Conservation (phyloP, 202 grass and related monocot species). For the Bolboschoenoplectus hybrid region DNA sequence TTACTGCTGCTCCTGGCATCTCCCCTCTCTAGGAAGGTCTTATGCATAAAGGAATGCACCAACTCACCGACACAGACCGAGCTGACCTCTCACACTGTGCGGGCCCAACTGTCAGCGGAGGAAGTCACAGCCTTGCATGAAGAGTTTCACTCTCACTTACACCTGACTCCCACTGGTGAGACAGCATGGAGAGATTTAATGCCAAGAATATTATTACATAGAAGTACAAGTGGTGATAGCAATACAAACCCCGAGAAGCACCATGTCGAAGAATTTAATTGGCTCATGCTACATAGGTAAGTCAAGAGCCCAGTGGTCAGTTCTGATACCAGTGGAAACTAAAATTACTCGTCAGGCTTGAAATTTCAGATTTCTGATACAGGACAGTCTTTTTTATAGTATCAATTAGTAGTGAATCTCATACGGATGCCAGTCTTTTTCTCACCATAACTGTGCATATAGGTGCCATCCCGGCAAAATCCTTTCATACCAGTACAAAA, state of each 20-base stretch:
- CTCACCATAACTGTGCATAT: not conserved
- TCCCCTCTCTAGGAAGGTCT: not conserved
- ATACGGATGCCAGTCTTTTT: not conserved
- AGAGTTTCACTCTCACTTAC: slow-evolving; percentile 53
- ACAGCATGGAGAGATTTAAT: slow-evolving; percentile 64
- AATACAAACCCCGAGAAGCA: not conserved
- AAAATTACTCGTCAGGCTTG: not conserved
- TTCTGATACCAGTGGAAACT: not conserved
- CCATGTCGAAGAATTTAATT: slow-evolving; percentile 51
- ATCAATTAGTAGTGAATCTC: not conserved
- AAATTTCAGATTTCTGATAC: not conserved
- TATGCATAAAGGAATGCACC: slow-evolving; percentile 70
- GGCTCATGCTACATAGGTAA: slow-evolving; percentile 60
- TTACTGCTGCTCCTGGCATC: not conserved
- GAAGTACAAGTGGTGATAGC: not conserved
- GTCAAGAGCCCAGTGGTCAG: not conserved
- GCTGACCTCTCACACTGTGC: slow-evolving; percentile 73
- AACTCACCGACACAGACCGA: slow-evolving; percentile 54
- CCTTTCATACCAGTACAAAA: not conserved
- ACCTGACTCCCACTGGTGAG: slow-evolving; percentile 64
- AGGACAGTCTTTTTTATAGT: not conserved
- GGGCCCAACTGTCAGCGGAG: slow-evolving; percentile 48
- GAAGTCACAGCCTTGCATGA: slow-evolving; percentile 35
- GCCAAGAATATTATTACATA: slow-evolving; percentile 32
- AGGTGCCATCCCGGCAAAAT: not conserved